Evolutionary conservation across 192 early-diverging fungal species (phyloP), one percentile per base, ranked within the genome.

Genomic region (Linnemannia zychae): DNA sequence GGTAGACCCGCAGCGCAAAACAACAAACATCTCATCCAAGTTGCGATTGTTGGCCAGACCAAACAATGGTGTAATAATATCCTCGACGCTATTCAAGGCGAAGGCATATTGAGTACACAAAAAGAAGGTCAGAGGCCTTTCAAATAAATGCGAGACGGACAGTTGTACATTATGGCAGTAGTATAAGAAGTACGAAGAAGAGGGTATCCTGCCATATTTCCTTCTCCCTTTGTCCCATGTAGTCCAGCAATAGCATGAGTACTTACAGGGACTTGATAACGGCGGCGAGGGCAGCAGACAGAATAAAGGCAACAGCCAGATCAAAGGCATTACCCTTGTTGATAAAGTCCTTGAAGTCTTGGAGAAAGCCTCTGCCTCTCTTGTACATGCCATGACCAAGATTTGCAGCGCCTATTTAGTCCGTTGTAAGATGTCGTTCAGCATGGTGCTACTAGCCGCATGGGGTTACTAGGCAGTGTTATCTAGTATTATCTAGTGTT

Each of bases 251-350:
- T n/a, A 17, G 7, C 7, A 18, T 53, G 13, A 36, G n/a, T 3
- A 67, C 78, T 67, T 79, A 79, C 78, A 79, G 33, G 0, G 78
- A 79, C 31, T 24, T 79, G 78, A 79, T n/a, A 22, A 79, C 78
- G 20, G 78, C 71, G 0, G 71, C 36, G 15, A 79, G 5, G 24
- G 78, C 78, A 16, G 78, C 67, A 33, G 78, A 71, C 13, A 79
- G 38, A 38, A 79, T 52, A 40, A 79, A 79, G 34, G 78, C 71
- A 4, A 79, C 78, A 15, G 78, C 78, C 13, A 79, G 34, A 17
- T 79, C 78, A 50, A 79, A 73, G 18, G 69, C 71, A 73, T 79
- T 63, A 3, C 78, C 71, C 33, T 73, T 79, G 65, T 34, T 79
- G 47, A 79, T 38, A 34, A 79, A 79, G 18, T 79, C 78, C 22